Evolutionary conservation across 129 eudicot species (phyloP).

Genomic region (Artemisia argyi): DNA sequence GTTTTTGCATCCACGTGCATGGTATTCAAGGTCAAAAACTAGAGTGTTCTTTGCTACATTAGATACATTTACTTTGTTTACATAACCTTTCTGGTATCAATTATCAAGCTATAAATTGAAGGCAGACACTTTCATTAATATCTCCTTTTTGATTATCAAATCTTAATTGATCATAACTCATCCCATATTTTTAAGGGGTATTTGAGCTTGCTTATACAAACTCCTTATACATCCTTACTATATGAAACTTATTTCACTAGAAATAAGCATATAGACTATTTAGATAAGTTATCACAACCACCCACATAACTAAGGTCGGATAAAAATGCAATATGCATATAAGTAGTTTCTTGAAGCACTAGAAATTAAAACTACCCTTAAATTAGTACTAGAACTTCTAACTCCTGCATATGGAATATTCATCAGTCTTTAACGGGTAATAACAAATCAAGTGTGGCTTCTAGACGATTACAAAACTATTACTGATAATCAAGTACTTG

Average conservation of each 20-base stretch:
- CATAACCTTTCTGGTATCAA: neutral
- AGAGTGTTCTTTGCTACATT: constrained; percentile 1
- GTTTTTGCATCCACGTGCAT: constrained; percentile 14
- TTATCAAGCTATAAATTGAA: neutral
- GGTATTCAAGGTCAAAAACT: constrained; percentile 8
- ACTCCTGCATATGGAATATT: neutral
- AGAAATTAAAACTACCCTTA: neutral
- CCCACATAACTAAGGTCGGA: no score
- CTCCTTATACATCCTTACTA: no score
- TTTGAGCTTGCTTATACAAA: no score
- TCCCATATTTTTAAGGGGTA: neutral
- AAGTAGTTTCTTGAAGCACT: no score
- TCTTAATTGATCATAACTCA: neutral
- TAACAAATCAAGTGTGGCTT: neutral
- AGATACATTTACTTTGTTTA: neutral
- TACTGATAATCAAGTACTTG: neutral
- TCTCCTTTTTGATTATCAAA: neutral
- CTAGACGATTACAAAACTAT: constrained; percentile 16
- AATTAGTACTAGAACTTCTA: neutral
- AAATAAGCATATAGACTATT: no score
- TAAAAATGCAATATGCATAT: no score
- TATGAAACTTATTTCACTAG: no score
- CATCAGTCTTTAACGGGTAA: neutral
- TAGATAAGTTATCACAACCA: no score
- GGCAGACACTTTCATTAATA: constrained; percentile 4